Base-by-base conservation (phyloP, 2,329 filamentous ascomycete genomes). In the Aspergillus awamori region DNA sequence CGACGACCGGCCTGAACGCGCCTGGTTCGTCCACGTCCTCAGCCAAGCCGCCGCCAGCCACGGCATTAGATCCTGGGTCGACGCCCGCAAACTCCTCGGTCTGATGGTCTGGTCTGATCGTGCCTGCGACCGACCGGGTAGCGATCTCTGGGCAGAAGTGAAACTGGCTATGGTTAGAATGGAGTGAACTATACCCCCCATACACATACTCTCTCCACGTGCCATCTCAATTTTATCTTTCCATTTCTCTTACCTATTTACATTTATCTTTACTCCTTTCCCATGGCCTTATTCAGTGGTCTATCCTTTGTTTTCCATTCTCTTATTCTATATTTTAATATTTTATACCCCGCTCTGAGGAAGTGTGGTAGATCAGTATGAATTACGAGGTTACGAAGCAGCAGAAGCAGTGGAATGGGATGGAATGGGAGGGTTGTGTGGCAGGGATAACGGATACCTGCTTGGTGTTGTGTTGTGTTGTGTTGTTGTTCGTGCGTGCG, bases 101-200 rank as follows among this genome's bases (percentile, higher is more conserved):
- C 57, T 65, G n/a, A 67, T 78, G 55, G 65, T 75, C 11, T 78
- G 76, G 76, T 73, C 73, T 43, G 73, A 75, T 10, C 51, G 61
- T 13, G 74, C 76, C 17, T 77, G 75, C 33, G 75, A 77, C 22
- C 58, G 63, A 11, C 68, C 72, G 2, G 75, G 68, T 6, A 57
- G 67, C 39, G 57, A 59, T 2, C 57, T 77, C 4, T 77, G 74
- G 73, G 26, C 53, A 8, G 73, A 77, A 45, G 56, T 66, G 2
- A 64, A 62, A 17, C 47, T 22, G 2, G 55, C 52, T 5, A 52
- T 61, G 28, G 47, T 53, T 15, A 41, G 33, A 36, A 57, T n/a
- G 33, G 53, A 56, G 24, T 36, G 8, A 56, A 30, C 11, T 51
- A 10, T 30, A 24, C 33, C 4, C 33, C 5, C 28, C 2, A 4